Evolutionary conservation across 768 basidiomycete genomes (phyloP).

Genomic region (Myochromella boudieri): DNA sequence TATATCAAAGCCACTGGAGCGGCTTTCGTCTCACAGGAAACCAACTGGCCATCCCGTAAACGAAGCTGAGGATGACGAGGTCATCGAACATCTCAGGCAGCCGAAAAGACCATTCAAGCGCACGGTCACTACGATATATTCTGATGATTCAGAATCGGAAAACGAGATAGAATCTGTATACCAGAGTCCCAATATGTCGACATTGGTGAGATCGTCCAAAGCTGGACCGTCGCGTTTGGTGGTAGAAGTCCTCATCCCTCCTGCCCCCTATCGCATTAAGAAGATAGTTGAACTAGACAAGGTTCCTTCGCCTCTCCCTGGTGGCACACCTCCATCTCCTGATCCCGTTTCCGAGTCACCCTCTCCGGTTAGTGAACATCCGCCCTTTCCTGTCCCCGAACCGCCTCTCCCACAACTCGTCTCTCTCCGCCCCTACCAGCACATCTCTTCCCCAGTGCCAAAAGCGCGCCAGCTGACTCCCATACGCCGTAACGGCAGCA

Average conservation of each 20-base stretch:
- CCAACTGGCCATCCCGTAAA: neutral
- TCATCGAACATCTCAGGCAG: conserved; percentile 20
- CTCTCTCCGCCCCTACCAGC: conserved; percentile 18
- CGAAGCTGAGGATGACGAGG: conserved; percentile 24
- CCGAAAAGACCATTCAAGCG: conserved; percentile 26
- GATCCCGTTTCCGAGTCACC: no score
- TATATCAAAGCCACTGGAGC: conserved; percentile 1
- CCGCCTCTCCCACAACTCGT: conserved; percentile 10
- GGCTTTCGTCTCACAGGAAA: neutral
- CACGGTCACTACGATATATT: conserved; percentile 35
- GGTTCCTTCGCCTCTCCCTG: no score
- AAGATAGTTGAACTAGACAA: no score
- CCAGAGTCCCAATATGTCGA: conserved; percentile 12
- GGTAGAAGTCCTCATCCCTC: conserved; percentile 45
- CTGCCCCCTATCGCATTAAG: conserved; percentile 13
- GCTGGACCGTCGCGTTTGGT: conserved; percentile 18
- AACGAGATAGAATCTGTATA: conserved; percentile 16
- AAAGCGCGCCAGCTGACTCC: conserved; percentile 70
- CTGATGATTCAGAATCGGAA: conserved; percentile 49
- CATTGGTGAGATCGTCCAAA: conserved; percentile 4
- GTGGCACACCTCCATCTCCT: no score
- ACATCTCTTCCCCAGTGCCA: conserved; percentile 29
- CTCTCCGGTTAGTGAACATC: conserved; percentile 13
- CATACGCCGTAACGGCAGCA: conserved; percentile 46
- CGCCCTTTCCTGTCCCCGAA: conserved; percentile 2